Evolutionary conservation across 441 rosid species (phyloP).

Genomic region (Adansonia gregorii): DNA sequence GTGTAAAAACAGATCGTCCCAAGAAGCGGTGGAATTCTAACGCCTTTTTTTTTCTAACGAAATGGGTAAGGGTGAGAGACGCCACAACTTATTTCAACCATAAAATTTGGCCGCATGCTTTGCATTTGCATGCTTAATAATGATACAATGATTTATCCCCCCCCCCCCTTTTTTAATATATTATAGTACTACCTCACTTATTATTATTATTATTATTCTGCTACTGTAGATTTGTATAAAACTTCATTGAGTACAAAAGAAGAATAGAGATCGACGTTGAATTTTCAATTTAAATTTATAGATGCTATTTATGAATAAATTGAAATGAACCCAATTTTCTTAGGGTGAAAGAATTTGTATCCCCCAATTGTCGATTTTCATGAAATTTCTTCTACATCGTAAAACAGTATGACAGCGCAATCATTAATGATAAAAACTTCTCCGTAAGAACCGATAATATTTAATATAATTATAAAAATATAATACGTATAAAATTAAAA

Average conservation of each 20-base stretch:
- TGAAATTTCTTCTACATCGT: background rate
- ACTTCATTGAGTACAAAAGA: too few relatives aligned
- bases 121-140: background rate
- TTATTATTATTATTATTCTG: background rate
- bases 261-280: too few relatives aligned
- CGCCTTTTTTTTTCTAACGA: background rate
- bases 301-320: too few relatives aligned
- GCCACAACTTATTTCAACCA: background rate
- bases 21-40: background rate
- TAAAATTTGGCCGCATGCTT: background rate
- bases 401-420: slow-evolving; percentile 6
- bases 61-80: background rate
- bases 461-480: too few relatives aligned
- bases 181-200: background rate
- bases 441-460: too few relatives aligned
- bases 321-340: too few relatives aligned
- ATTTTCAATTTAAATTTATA: too few relatives aligned
- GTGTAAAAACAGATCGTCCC: background rate
- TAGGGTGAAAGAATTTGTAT: background rate
- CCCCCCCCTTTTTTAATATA: too few relatives aligned
- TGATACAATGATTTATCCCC: background rate
- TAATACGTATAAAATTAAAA: too few relatives aligned
- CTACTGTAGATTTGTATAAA: too few relatives aligned
- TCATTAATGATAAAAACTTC: background rate
- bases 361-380: background rate